Percentiles rank a stretch among this genome's conserved stretches.
phyloP scores from a whole-genome alignment of 1,139 yeast species.

The Barnettozyma hawaiiensis region DNA sequence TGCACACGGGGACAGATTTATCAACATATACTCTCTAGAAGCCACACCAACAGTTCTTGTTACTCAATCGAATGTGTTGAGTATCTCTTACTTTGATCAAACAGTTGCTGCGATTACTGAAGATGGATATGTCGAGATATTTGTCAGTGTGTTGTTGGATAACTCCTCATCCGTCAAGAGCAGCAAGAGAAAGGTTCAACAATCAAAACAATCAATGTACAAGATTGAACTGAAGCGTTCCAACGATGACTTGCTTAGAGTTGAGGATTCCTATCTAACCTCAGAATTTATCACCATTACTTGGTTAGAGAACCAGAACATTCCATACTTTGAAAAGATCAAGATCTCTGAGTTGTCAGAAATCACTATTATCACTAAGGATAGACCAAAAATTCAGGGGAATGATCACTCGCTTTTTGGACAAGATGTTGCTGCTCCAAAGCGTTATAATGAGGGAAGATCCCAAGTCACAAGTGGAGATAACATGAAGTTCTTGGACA shows the following conservation, averaged over 20 bases:
- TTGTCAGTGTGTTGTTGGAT: conserved; percentile 48
- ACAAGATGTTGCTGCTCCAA: conserved; percentile 67
- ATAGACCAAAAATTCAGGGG: conserved; percentile 29
- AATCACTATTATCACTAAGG: conserved; percentile 33
- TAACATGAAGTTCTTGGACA: conserved; percentile 49
- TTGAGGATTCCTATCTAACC: conserved; percentile 41
- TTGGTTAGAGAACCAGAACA: conserved; percentile 70
- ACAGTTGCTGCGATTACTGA: conserved; percentile 56
- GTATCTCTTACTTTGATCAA: conserved; percentile 39
- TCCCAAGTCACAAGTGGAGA: conserved; percentile 63
- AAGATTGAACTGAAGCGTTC: conserved; percentile 43
- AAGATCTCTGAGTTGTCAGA: conserved; percentile 43
- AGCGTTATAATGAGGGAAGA: conserved; percentile 62
- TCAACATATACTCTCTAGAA: conserved; percentile 57
- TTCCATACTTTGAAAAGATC: conserved; percentile 58
- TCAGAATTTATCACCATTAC: conserved; percentile 41
- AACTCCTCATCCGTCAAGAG: conserved; percentile 19
- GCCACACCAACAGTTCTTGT: conserved; percentile 50
- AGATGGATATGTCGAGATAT: conserved; percentile 62
- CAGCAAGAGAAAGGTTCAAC: conserved; percentile 34
- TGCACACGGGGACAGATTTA: conserved; percentile 73
- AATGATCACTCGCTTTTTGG: conserved; percentile 43
- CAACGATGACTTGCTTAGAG: conserved; percentile 31
- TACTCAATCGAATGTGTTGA: conserved; percentile 53
- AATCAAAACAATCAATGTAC: conserved; percentile 46